phyloP scores from a whole-genome alignment of 179 eudicot species.

The Camellia oleifera region DNA sequence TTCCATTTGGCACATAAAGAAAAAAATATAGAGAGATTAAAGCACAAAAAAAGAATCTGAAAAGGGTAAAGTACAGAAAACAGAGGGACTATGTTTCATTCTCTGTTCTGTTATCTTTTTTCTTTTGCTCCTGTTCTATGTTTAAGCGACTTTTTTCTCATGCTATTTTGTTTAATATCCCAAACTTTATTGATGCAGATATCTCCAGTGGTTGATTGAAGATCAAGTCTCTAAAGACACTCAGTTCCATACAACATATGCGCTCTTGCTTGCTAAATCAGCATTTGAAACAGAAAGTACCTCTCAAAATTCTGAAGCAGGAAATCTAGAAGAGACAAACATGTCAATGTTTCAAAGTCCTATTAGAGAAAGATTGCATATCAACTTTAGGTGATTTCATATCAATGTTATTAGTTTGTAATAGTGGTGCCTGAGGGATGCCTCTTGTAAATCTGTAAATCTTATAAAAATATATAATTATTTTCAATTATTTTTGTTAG shows the following conservation, averaged over 20 bases:
- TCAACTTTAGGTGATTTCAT: too few relatives aligned
- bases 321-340: too few relatives aligned
- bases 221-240: constrained; percentile 41
- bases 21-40: background rate
- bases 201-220: too few relatives aligned
- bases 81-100: background rate
- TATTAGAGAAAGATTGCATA: too few relatives aligned
- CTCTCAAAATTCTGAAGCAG: too few relatives aligned
- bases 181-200: background rate
- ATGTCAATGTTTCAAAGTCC: too few relatives aligned
- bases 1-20: background rate
- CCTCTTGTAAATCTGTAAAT: too few relatives aligned
- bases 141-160: background rate
- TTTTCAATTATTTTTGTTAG: too few relatives aligned
- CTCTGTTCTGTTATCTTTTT: background rate
- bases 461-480: too few relatives aligned
- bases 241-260: constrained; percentile 83
- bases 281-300: constrained; percentile 43
- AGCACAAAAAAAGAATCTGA: background rate
- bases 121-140: background rate
- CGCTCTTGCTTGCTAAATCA: constrained; percentile 85
- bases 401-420: too few relatives aligned
- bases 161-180: constrained; percentile 13
- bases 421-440: too few relatives aligned
- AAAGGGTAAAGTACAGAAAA: background rate